phyloP scores from a whole-genome alignment of 345 rosid species.

The Cardiospermum halicacabum region DNA sequence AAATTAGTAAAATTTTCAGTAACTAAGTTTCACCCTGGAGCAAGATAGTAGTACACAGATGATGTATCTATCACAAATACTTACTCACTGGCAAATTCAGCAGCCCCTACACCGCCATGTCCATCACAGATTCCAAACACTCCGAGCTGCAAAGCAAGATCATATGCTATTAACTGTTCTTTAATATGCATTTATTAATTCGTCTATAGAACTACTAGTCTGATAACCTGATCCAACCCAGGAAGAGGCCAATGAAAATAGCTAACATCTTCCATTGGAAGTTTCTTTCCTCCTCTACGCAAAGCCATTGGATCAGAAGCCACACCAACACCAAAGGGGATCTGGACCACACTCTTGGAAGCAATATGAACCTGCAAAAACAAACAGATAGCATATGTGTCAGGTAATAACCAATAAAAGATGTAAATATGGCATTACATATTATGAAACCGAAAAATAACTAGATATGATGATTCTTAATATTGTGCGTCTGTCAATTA shows the following conservation, averaged over 20 bases:
- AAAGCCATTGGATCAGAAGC: slow-evolving; percentile 94
- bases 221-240: slow-evolving; percentile 63
- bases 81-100: slow-evolving; percentile 85
- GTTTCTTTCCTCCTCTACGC: slow-evolving; percentile 91
- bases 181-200: slow-evolving; percentile 14
- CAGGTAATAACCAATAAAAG: not conserved
- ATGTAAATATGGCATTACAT: not conserved
- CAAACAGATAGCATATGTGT: not conserved
- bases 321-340: slow-evolving; percentile 77
- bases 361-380: slow-evolving; percentile 66
- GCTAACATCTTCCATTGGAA: slow-evolving; percentile 94
- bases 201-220: slow-evolving; percentile 18
- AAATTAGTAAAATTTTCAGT: not conserved
- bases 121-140: slow-evolving; percentile 97
- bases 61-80: slow-evolving; percentile 36
- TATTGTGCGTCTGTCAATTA: not conserved
- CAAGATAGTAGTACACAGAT: slow-evolving; percentile 14
- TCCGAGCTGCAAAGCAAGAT: slow-evolving; percentile 65
- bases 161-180: slow-evolving; percentile 6
- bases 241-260: slow-evolving; percentile 92
- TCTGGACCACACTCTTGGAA: slow-evolving; percentile 41
- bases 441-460: not conserved
- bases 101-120: slow-evolving; percentile 91
- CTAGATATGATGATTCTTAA: not conserved
- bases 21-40: slow-evolving; percentile 9